Conservation (phyloP, 2,329 filamentous ascomycete genomes). For the Cryoendolithus antarcticus region DNA sequence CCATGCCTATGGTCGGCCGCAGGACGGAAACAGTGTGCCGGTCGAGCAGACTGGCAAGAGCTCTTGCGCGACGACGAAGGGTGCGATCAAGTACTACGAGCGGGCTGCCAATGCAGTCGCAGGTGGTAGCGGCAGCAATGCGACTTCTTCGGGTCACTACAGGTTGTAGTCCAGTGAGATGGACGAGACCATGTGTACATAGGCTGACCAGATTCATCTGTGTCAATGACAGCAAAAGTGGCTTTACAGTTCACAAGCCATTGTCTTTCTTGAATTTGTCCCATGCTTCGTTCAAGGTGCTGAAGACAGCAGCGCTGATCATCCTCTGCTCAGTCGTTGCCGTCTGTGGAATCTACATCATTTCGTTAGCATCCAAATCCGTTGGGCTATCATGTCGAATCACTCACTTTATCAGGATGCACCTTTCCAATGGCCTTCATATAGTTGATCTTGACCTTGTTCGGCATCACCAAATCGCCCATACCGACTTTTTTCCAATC, state of each 20-base stretch:
- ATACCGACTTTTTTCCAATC: slow-evolving; percentile 96
- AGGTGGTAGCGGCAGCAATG: too few species aligned
- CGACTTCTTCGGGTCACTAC: too few species aligned
- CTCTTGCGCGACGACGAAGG: slow-evolving; percentile 43
- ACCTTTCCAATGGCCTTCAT: slow-evolving; percentile 99
- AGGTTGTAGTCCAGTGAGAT: too few species aligned
- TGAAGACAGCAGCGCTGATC: slow-evolving; percentile 54
- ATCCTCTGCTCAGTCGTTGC: slow-evolving; percentile 57
- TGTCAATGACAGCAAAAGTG: too few species aligned
- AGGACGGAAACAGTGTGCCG: slow-evolving; percentile 37
- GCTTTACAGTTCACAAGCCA: slow-evolving; percentile 40
- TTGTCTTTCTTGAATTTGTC: slow-evolving; percentile 57
- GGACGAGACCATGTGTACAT: too few species aligned
- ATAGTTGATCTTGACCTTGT: slow-evolving; percentile 93
- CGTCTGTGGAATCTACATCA: slow-evolving; percentile 44
- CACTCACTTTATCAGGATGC: slow-evolving; percentile 89
- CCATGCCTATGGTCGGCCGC: slow-evolving; percentile 46
- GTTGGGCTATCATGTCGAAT: neutral
- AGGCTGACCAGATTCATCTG: too few species aligned
- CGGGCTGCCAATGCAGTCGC: slow-evolving; percentile 6
- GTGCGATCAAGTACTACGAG: slow-evolving; percentile 45
- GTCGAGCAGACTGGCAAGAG: slow-evolving; percentile 38
- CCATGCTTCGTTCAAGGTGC: slow-evolving; percentile 55
- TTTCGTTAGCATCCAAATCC: too few species aligned
- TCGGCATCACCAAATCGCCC: slow-evolving; percentile 82